Base-by-base conservation (phyloP, 108 stramenopile species). In the Pseudonitzschia multiseries region DNA sequence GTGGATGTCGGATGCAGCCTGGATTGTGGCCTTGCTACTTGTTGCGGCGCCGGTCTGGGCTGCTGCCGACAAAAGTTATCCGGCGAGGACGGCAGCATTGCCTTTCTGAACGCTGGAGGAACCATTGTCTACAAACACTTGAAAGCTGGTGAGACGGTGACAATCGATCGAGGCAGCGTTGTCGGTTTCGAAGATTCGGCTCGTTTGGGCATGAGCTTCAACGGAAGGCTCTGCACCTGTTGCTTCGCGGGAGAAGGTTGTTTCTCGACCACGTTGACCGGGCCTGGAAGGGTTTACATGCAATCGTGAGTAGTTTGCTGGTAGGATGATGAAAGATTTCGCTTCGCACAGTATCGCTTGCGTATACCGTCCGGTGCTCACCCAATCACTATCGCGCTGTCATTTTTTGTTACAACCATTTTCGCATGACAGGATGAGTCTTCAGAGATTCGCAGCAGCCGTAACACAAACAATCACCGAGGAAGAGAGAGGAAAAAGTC, bases 211-310 rank as follows among this genome's bases (percentile, higher is more conserved):
- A 86, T 92, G 22, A 68, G 73, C 26, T 85, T 79, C 12, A 72
- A 92, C 57, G 77, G 86, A 14, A 87, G 86, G 15, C 79, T 86
- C 41, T 36, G 57, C 42, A 93, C 90, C 68, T 88, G 91, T 15
- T 69, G 88, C 54, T 91, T 87, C 70, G 92, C 92, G 12, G 92
- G 92, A 22, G 90, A 93, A 70, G 92, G 94, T 41, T 76, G 91
- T 60, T 95, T 90, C 70, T 82, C 91, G n/a, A 90, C 94, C 1
- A 93, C 90, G 6, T 66, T 95, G 57, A 90, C 89, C 0, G 94
- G 94, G 57, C 93, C 93, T 0, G 93, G 93, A 20, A 82, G 71
- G 40, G 90, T 94, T 18, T 92, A 86, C 78, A 77, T 94, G 59
- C 93, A 93, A 68, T 63, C 62, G 54, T 56, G 26, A 56, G 54